A percentile compares a stretch with the other conserved stretches of the same genome.
These are phyloP conservation scores for Clonostachys sp. DNA, from an alignment of 2,329 filamentous ascomycete species.

Conservation along the genomic window DNA sequence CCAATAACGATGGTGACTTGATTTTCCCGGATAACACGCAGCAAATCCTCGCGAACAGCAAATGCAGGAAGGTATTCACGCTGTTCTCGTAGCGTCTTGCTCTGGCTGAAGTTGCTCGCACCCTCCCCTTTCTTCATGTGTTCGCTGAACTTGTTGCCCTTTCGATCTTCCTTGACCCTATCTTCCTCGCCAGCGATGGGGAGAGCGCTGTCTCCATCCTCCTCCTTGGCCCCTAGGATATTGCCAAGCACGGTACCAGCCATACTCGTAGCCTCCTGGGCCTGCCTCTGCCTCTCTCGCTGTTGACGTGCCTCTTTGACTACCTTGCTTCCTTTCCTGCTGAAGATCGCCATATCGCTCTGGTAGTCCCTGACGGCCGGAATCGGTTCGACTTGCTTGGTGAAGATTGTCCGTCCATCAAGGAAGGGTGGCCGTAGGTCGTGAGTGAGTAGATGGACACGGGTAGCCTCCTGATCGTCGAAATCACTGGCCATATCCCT, in stretches of 20 bases:
- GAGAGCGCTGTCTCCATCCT: conserved; percentile 84
- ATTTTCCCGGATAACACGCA: conserved; percentile 91
- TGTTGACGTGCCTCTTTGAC: conserved; percentile 90
- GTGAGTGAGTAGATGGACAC: conserved; percentile 88
- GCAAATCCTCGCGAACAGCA: conserved; percentile 87
- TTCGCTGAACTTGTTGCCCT: conserved; percentile 74
- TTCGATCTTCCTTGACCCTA: conserved; percentile 12
- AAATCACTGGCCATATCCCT: conserved; percentile 79
- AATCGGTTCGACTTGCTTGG: conserved; percentile 92
- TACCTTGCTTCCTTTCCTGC: conserved; percentile 88
- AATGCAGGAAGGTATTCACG: conserved; percentile 92
- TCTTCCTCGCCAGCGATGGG: conserved; percentile 71
- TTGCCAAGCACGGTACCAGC: conserved; percentile 91
- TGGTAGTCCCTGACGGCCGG: conserved; percentile 89
- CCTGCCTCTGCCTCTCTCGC: conserved; percentile 88
- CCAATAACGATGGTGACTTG: conserved; percentile 96
- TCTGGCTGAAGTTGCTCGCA: conserved; percentile 88
- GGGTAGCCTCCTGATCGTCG: conserved; percentile 83
- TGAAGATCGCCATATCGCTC: conserved; percentile 98
- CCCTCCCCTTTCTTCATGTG: conserved; percentile 83
- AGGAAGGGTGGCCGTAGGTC: conserved; percentile 92
- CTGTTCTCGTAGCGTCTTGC: conserved; percentile 85
- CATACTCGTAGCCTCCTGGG: conserved; percentile 89
- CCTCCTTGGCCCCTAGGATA: conserved; percentile 91
- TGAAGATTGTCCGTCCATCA: conserved; percentile 93